Percentiles rank a stretch among this genome's conserved stretches.
These are phyloP conservation scores for Debaryomyces maramus DNA, from an alignment of 805 yeast species.

Conservation along the genomic window DNA sequence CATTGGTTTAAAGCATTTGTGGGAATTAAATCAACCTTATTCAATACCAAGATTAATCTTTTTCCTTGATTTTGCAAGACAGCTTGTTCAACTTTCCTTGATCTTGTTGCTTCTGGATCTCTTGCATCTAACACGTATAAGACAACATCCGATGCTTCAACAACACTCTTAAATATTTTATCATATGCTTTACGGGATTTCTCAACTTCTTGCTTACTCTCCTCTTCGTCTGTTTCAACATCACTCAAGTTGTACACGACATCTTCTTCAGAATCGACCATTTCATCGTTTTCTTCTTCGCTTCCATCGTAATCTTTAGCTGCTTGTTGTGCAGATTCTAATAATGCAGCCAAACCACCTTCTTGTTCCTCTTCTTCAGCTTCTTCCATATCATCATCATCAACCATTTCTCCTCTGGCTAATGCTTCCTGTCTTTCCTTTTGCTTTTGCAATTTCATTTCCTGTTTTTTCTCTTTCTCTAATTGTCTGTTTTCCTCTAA, in stretches of 20 bases:
- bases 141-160: conserved; percentile 88
- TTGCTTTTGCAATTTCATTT: conserved; percentile 49
- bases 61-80: conserved; percentile 78
- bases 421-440: conserved; percentile 44
- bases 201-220: conserved; percentile 53
- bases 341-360: conserved; percentile 74
- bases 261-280: conserved; percentile 33
- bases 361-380: conserved; percentile 42
- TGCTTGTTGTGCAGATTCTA: conserved; percentile 88
- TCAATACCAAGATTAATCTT: conserved; percentile 79
- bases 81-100: conserved; percentile 87
- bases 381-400: conserved; percentile 36
- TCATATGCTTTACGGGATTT: conserved; percentile 89
- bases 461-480: conserved; percentile 55
- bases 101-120: conserved; percentile 94
- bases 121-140: conserved; percentile 95
- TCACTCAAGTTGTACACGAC: conserved; percentile 48
- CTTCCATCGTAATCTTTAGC: conserved; percentile 74
- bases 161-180: conserved; percentile 89
- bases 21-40: conserved; percentile 93
- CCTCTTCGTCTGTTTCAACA: conserved; percentile 42
- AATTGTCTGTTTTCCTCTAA: conserved; percentile 62
- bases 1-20: conserved; percentile 79
- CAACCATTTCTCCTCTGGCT: conserved; percentile 39
- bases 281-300: conserved; percentile 30